Base-by-base conservation (phyloP, 306 rosid species). In the Trichosanthes truncata region DNA sequence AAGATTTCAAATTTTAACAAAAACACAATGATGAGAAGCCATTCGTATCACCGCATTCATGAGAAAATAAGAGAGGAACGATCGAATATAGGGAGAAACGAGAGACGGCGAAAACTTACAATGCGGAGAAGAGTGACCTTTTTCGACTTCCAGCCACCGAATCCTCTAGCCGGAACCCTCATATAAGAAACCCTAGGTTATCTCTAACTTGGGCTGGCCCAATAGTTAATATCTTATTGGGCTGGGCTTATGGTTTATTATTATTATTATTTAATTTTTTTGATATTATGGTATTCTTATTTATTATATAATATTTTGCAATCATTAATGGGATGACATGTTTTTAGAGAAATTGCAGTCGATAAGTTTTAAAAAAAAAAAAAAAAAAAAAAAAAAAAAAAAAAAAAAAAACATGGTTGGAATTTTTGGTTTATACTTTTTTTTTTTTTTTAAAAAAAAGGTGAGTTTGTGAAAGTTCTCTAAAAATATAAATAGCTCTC, bases 111-210 rank as follows among this genome's bases (percentile, higher is more conserved):
- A 74, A 2, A 31, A 74, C 78, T 74, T 51, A 74, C 78, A 49
- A 20, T 13, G 61, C 78, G 78, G 26, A 35, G 51, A 6, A 67
- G 74, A 73, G 60, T 51, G 63, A 20, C 25, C 43, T 31, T 9
- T 74, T 63, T 26, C 61, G 23, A 41, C 40, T 49, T 18, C 62
- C 78, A 74, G 78, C 45, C 78, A 18, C 43, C 26, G 31, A 9
- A 33, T 8, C 11, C 12, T 12, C 13, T 5, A 18, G 61, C 61
- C 46, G 78, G 29, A 74, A 52, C 61, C 18, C 17, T 26, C 40
- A 52, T 51, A 9, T 74, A 31, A 48, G 78, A 51, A 74, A 33
- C 78, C 78, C 78, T 74, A 74, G 78, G 41, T 20, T 51, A 46
- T 51, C 21, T 20, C 45, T 0, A 0, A 18, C 3, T 31, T 74